phyloP scores from a whole-genome alignment of 208 protist genomes.

The Leishmania amazonensis region DNA sequence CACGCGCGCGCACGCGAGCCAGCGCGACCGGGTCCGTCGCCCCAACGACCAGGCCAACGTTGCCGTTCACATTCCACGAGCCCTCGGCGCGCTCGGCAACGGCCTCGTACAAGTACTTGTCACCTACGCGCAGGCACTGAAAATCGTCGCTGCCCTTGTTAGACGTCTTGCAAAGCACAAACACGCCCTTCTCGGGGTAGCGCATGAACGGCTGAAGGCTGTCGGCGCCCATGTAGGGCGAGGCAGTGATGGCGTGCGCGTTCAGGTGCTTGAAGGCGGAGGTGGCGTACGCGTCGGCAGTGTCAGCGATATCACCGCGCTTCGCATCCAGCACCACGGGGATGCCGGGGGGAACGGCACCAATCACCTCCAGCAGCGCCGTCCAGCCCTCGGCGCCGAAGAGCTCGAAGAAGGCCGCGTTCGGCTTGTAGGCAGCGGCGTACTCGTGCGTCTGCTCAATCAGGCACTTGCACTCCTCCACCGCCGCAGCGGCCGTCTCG shows the following conservation, averaged over 20 bases:
- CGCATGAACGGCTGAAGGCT: slow-evolving; percentile 81
- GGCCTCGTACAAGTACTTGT: slow-evolving; percentile 71
- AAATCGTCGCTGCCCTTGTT: slow-evolving; percentile 90
- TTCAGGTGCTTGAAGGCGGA: slow-evolving; percentile 82
- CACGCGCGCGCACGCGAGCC: slow-evolving; percentile 66
- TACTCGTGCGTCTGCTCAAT: slow-evolving; percentile 83
- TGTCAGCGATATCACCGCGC: slow-evolving; percentile 88
- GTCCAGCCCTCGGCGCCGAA: slow-evolving; percentile 78
- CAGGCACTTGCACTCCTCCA: slow-evolving; percentile 71
- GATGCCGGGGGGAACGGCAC: slow-evolving; percentile 67
- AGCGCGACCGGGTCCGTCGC: slow-evolving; percentile 84
- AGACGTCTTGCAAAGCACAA: slow-evolving; percentile 90
- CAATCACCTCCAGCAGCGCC: slow-evolving; percentile 66
- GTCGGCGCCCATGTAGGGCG: slow-evolving; percentile 90
- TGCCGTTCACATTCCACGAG: slow-evolving; percentile 73
- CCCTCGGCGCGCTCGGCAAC: slow-evolving; percentile 79
- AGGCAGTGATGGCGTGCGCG: slow-evolving; percentile 85
- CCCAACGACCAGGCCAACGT: slow-evolving; percentile 86
- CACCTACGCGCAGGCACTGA: slow-evolving; percentile 68
- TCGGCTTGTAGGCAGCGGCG: slow-evolving; percentile 89
- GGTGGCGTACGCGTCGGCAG: slow-evolving; percentile 82
- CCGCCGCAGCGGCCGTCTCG: slow-evolving; percentile 59
- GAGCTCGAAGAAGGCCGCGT: slow-evolving; percentile 89
- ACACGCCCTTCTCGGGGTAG: slow-evolving; percentile 76
- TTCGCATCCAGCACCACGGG: slow-evolving; percentile 89